These are phyloP conservation scores for Candida parachauliodes DNA, from an alignment of 805 yeast species.

Conservation along the genomic window DNA sequence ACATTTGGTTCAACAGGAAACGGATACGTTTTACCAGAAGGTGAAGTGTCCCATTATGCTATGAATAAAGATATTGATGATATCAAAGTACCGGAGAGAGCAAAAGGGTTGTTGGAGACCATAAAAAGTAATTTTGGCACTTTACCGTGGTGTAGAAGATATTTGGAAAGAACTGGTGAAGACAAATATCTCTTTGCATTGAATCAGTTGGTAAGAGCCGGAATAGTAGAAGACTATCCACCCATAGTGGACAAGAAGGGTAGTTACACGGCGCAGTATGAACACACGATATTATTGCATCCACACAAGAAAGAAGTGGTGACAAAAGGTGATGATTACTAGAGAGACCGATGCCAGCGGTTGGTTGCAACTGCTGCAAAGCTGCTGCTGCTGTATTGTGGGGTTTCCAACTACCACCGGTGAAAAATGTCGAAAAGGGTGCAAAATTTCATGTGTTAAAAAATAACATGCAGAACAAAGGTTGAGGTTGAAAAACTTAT, in stretches of 20 bases:
- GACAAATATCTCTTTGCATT: slow-evolving; percentile 87
- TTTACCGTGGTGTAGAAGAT: slow-evolving; percentile 93
- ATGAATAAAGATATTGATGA: slow-evolving; percentile 45
- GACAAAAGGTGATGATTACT: slow-evolving; percentile 92
- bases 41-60: slow-evolving; percentile 95
- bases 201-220: slow-evolving; percentile 78
- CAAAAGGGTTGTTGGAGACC: slow-evolving; percentile 62
- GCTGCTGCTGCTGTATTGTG: no score
- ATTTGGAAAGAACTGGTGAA: slow-evolving; percentile 86
- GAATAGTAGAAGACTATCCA: slow-evolving; percentile 90
- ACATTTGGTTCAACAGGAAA: slow-evolving; percentile 97
- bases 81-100: slow-evolving; percentile 52
- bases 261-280: slow-evolving; percentile 92
- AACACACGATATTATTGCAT: slow-evolving; percentile 87
- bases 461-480: not conserved
- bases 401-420: no score
- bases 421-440: no score
- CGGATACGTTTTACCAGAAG: slow-evolving; percentile 80
- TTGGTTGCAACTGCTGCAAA: no score
- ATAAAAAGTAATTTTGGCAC: slow-evolving; percentile 88
- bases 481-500: not conserved
- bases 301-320: slow-evolving; percentile 93
- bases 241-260: slow-evolving; percentile 85
- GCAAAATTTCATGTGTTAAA: not conserved
- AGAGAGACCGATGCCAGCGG: no score